Evolutionary conservation across 805 yeast species (phyloP), one percentile per base, ranked within the genome.

Genomic region (Clavispora fructus): DNA sequence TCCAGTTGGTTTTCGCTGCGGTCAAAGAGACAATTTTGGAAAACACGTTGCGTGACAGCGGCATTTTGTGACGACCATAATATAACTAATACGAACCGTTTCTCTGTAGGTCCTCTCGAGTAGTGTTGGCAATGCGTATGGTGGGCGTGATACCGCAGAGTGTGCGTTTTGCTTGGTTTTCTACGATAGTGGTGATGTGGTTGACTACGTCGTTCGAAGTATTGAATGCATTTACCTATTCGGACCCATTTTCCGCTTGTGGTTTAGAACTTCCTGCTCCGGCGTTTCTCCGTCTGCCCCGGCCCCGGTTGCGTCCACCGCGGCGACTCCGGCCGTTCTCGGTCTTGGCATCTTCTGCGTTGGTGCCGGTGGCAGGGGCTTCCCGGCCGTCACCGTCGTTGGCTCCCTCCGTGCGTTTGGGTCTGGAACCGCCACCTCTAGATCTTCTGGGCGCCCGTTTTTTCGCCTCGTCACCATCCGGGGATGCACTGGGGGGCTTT

Each of bases 1-100:
- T 91, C 51, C 82, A 85, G 59, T 69, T 89, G 57, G 96, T 90
- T 6, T 84, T 87, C 67, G 90, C 89, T 11, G 91, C 92, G 7
- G 87, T 87, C 33, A 83, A 82, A 57, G 94, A 87, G 60, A 85
- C 90, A 4, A 82, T 87, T 41, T 72, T 87, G 60, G 89, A 86
- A 54, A 87, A 86, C 59, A 73, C 86, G 16, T 74, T 87, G 54
- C 81, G 81, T 61, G 92, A 85, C 56, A 82, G 88, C 44, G 94
- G 94, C 28, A 75, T 87, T 40, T 68, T 85, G 51, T 80, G 52
- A 54, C 9, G 25, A 6, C 14, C 10, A 11, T 9, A 31, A 31
- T 14, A n/a, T 19, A 31, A 17, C n/a, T 42, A 31, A 31, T 31
- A 31, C 17, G 35, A 14, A 19, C 23, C 5, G 23, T 4, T 19